These are phyloP conservation scores for Malassezia caprae DNA, from an alignment of 1,284 basidiomycete species.

Conservation along the genomic window DNA sequence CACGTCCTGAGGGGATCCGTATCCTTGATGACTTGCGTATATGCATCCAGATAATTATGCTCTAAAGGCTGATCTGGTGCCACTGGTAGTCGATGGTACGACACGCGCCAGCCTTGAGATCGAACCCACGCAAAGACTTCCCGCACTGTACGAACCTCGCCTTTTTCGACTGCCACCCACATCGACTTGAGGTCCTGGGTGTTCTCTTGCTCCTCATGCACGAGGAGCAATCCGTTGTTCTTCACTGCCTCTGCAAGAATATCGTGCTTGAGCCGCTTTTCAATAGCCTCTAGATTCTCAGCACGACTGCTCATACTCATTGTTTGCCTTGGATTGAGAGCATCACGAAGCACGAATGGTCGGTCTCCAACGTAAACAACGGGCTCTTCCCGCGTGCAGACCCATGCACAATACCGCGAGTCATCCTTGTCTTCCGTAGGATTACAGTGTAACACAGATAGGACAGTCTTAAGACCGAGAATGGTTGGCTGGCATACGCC, in stretches of 20 bases:
- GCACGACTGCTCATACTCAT: constrained; percentile 79
- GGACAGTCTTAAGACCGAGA: constrained; percentile 78
- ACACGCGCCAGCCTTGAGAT: constrained; percentile 72
- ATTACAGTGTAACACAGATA: constrained; percentile 63
- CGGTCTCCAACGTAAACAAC: constrained; percentile 89
- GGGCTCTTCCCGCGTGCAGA: constrained; percentile 62
- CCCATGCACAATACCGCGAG: constrained; percentile 50
- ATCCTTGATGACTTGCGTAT: constrained; percentile 68
- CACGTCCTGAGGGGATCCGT: constrained; percentile 72
- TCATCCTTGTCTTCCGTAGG: constrained; percentile 14
- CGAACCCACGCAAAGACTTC: constrained; percentile 66
- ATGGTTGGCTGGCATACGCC: constrained; percentile 76
- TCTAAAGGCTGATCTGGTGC: constrained; percentile 52
- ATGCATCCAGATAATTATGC: constrained; percentile 64
- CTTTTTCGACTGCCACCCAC: constrained; percentile 82
- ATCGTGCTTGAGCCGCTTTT: constrained; percentile 72
- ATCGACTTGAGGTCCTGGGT: constrained; percentile 66
- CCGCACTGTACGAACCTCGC: constrained; percentile 72
- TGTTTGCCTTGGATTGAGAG: constrained; percentile 69
- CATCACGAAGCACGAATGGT: constrained; percentile 91
- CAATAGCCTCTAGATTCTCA: constrained; percentile 89
- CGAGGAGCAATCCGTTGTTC: constrained; percentile 80
- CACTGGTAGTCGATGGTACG: constrained; percentile 68
- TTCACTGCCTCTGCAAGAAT: constrained; percentile 80
- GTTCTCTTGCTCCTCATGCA: constrained; percentile 69